These are phyloP conservation scores for Carex arenaria DNA, from an alignment of 202 grass and related monocot genomes.

Conservation along the genomic window DNA sequence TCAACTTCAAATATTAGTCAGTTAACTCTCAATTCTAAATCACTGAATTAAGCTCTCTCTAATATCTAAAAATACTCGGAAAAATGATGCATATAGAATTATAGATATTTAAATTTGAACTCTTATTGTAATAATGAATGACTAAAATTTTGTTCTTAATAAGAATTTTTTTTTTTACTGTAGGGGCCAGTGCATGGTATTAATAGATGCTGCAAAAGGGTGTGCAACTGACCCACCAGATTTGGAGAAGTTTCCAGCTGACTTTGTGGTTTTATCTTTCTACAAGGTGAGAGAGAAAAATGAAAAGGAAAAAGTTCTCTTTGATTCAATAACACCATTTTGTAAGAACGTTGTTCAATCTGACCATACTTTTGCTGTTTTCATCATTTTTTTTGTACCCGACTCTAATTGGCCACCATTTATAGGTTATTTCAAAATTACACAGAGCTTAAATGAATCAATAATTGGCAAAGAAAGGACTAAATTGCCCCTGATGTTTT, in stretches of 20 bases:
- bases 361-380: background rate
- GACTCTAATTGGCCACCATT: background rate
- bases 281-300: constrained; percentile 60
- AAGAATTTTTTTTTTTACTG: constrained; percentile 4
- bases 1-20: background rate
- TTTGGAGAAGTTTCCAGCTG: constrained; percentile 60
- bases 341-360: background rate
- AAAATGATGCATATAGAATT: background rate
- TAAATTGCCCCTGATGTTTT: background rate
- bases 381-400: background rate
- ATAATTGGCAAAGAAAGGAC: background rate
- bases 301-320: background rate
- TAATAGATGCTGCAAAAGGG: constrained; percentile 99
- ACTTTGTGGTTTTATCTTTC: constrained; percentile 95
- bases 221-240: constrained; percentile 85
- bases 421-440: background rate
- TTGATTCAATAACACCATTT: background rate
- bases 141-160: background rate
- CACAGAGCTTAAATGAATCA: background rate
- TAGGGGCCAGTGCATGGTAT: constrained; percentile 75
- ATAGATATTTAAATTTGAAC: background rate
- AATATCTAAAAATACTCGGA: background rate
- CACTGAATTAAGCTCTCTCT: background rate
- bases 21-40: background rate
- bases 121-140: background rate